These are phyloP conservation scores for Vararia minispora DNA, from an alignment of 768 basidiomycete genomes.

Conservation along the genomic window DNA sequence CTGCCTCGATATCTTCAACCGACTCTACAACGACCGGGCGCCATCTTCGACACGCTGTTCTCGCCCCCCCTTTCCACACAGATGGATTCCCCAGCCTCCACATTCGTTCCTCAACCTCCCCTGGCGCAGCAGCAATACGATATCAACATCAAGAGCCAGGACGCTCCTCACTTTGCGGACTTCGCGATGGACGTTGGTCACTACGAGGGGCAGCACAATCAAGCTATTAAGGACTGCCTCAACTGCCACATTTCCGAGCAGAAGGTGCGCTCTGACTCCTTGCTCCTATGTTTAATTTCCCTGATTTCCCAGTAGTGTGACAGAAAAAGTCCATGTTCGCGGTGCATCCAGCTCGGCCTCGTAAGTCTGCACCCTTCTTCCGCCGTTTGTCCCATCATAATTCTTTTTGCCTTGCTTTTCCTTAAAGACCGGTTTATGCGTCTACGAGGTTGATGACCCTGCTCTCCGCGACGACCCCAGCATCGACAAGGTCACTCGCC, in stretches of 20 bases:
- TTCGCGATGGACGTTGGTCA: constrained; percentile 64
- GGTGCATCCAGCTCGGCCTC: constrained; percentile 83
- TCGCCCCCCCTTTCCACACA: constrained; percentile 30
- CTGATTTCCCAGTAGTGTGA: constrained; percentile 51
- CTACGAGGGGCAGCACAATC: constrained; percentile 79
- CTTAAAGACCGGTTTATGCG: constrained; percentile 84
- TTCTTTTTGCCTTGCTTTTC: constrained; percentile 1
- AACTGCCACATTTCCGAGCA: constrained; percentile 93
- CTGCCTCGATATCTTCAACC: constrained; percentile 82
- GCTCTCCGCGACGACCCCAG: constrained; percentile 59
- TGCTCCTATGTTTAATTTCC: constrained; percentile 2
- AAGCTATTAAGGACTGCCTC: constrained; percentile 79
- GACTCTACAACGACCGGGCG: constrained; percentile 62
- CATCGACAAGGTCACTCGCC: constrained; percentile 44
- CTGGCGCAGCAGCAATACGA: constrained; percentile 10
- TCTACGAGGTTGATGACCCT: constrained; percentile 90
- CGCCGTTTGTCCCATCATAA: constrained; percentile 9
- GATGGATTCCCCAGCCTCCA: constrained; percentile 33
- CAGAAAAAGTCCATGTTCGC: constrained; percentile 81
- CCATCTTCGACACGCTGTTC: constrained; percentile 59
- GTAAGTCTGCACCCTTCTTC: constrained; percentile 27
- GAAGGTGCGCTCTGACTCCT: constrained; percentile 47
- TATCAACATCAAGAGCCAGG: constrained; percentile 36
- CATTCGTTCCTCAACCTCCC: constrained; percentile 14
- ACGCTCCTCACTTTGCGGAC: constrained; percentile 7